Conservation (phyloP, 2,329 filamentous ascomycete genomes). For the Diaporthe caulivora region DNA sequence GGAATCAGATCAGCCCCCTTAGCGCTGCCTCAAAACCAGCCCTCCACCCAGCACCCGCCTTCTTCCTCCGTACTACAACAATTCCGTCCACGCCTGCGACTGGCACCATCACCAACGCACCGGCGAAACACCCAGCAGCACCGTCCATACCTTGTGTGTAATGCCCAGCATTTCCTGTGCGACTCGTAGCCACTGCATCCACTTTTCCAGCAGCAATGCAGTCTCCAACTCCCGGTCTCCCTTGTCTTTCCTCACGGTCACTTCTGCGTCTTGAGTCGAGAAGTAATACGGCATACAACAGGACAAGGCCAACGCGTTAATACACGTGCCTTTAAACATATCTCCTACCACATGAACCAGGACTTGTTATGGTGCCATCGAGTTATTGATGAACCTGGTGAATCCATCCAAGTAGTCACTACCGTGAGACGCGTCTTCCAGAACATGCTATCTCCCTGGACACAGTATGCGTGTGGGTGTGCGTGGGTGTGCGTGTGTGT, state of each 20-base stretch:
- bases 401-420: neutral
- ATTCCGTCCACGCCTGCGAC: constrained; percentile 21
- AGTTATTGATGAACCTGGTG: neutral
- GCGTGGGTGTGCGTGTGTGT: neutral
- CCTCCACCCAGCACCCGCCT: constrained; percentile 30
- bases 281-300: neutral
- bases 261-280: neutral
- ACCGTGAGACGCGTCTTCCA: constrained; percentile 1
- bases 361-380: neutral
- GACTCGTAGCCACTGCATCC: neutral
- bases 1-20: constrained; percentile 37
- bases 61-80: constrained; percentile 32
- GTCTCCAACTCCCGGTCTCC: neutral
- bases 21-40: constrained; percentile 40
- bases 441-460: neutral
- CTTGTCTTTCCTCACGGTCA: neutral
- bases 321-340: neutral
- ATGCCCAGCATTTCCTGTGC: constrained; percentile 4
- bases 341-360: neutral
- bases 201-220: neutral
- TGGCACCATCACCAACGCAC: neutral
- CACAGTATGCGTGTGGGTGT: too few relatives aligned
- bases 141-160: neutral
- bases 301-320: neutral
- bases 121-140: neutral